Evolutionary conservation across 257 asterid species (phyloP), one percentile per base, ranked within the genome.

Genomic region (Penstemon eatonii): DNA sequence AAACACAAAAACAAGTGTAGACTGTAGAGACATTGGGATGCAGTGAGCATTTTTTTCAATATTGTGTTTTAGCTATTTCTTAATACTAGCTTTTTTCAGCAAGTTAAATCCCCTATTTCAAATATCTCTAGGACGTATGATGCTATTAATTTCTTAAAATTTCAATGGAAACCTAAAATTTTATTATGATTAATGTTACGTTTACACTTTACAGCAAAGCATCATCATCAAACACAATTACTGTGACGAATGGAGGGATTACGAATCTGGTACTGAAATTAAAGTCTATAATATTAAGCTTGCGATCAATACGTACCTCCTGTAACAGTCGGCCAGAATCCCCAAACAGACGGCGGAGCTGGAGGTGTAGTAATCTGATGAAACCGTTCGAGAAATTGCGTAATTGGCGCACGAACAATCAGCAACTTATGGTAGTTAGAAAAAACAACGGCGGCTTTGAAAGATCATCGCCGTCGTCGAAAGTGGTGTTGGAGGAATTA

Each of bases 191-290:
- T 25, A 8, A 49, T 8, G 53, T 13, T 49, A 49, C 5, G 4
- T 8, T 8, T 4, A 8, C 53, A 49, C 4, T 49, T 5, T 15
- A 8, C 50, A 44, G 66, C 66, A 72, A 38, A 64, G 50, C 55
- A 18, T 49, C 70, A 15, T 5, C 47, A 33, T 49, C 53, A 49
- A 49, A 49, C 13, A 13, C 10, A 6, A 49, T 49, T 49, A 3
- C 53, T 49, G 46, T 52, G 15, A 25, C n/a, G 33, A 64, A 33
- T 4, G 54, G 76, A 0, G 67, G 67, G 39, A 47, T 68, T 3
- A 74, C 4, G 54, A 74, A 68, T 58, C 15, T 74, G 51, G 10
- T 74, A 7, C 61, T 68, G 74, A 74, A 74, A 68, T 8, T 74
- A 60, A 68, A 74, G 33, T 54, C 70, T 2, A 12, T 57, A 10